Evolutionary conservation across 495 filamentous ascomycete genomes (phyloP), one percentile per base, ranked within the genome.

Genomic region (Tetracladium marchalianum): DNA sequence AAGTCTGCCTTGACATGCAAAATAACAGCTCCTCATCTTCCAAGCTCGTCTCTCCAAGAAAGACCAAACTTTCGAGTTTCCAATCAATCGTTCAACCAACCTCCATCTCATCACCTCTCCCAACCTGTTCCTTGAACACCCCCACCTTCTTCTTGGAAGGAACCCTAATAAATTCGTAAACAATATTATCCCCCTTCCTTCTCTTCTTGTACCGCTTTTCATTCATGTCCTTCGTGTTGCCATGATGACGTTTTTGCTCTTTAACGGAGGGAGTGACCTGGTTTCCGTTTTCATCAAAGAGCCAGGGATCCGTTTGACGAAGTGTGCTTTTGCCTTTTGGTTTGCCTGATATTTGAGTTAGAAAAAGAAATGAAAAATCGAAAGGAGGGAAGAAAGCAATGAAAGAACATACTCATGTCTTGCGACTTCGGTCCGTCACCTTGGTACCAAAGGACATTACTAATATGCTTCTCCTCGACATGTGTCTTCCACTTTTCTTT

Each of bases 351-450:
- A 27, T 27, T 27, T 27, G 3, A 27, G 7, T 27, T 7, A 27
- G 22, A 27, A 27, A 27, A 27, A 27, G 3, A 27, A 27, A 27
- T 7, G 22, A 7, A 13, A n/a, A n/a, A 7, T 27, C 7, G 22
- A 27, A 3, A 3, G 22, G 22, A 27, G 3, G 22, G 7, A 27
- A 27, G 7, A 3, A 7, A 27, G 22, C 3, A 7, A 27, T 3
- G 22, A 24, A 34, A 27, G 32, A 52, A 65, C 69, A 68, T 66
- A 78, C 74, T 68, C 58, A 67, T 56, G 57, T 45, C 52, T 41
- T 65, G 63, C 13, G 66, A 67, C 37, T 62, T 63, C 33, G 77
- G 76, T 32, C 80, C 78, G 64, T 82, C 76, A 5, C 78, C 79
- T 37, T 72, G 60, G 42, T 68, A 54, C 79, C 77, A 77, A 11